Evolutionary conservation across 2,329 filamentous ascomycete species (phyloP).

Genomic region (Metarhizium brunneum): DNA sequence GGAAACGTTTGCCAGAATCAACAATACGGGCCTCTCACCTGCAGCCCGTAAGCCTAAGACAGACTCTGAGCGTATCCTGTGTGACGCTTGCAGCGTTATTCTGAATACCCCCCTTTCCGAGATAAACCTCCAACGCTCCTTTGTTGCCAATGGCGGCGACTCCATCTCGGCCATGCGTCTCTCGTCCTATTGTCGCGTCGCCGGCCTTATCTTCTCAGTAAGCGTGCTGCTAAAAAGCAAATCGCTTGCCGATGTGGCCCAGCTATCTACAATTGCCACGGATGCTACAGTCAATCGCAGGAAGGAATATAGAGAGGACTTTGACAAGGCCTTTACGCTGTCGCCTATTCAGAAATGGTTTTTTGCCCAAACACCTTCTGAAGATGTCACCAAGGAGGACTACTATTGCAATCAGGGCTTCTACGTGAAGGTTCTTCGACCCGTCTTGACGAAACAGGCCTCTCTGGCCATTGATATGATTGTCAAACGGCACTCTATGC

Average conservation of each 20-base stretch:
- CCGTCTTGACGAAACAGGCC: neutral
- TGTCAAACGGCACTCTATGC: constrained; percentile 7
- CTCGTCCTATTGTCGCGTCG: constrained; percentile 26
- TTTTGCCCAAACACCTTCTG: constrained; percentile 1
- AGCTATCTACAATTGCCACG: neutral
- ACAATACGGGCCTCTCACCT: neutral
- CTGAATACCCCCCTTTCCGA: constrained; percentile 24
- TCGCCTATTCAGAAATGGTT: constrained; percentile 8
- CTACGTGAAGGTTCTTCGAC: constrained; percentile 1
- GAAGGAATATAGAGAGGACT: neutral
- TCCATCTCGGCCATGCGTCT: constrained; percentile 35
- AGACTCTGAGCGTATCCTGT: constrained; percentile 3
- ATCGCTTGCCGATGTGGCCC: constrained; percentile 1
- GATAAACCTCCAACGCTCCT: constrained; percentile 22
- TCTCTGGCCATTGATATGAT: constrained; percentile 1
- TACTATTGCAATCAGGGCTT: constrained; percentile 3
- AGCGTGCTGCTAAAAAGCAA: constrained; percentile 4
- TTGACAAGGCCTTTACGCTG: constrained; percentile 1
- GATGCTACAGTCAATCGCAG: neutral
- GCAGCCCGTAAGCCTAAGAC: neutral
- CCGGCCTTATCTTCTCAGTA: constrained; percentile 20
- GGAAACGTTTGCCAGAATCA: neutral
- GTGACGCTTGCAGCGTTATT: constrained; percentile 28
- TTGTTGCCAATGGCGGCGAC: constrained; percentile 32
- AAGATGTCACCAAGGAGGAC: neutral